Percentiles rank a stretch among this genome's conserved stretches.
Conservation (phyloP, 106 monocot species). For the Apostasia ramifera region DNA sequence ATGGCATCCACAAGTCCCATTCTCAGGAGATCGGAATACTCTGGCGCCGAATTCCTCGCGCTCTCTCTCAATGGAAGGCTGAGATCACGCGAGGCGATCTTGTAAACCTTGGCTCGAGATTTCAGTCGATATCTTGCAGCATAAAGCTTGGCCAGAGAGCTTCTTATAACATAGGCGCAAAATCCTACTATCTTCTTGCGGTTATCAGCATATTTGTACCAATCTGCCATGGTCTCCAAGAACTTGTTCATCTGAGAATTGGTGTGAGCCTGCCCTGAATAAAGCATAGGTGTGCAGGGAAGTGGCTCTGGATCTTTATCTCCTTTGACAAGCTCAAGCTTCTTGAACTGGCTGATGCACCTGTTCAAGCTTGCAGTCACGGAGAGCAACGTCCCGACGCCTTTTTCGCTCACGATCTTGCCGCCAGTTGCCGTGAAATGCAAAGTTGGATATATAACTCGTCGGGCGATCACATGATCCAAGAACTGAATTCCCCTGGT, state of each 20-base stretch:
- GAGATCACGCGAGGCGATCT: slow-evolving; percentile 71
- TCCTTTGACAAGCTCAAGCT: slow-evolving; percentile 84
- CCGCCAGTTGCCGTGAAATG: slow-evolving; percentile 76
- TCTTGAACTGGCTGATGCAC: slow-evolving; percentile 70
- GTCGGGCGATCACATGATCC: slow-evolving; percentile 75
- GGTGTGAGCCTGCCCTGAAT: slow-evolving; percentile 91
- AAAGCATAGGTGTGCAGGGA: slow-evolving; percentile 90
- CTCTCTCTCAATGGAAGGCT: slow-evolving; percentile 70
- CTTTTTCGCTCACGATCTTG: slow-evolving; percentile 75
- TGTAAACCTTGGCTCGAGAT: slow-evolving; percentile 95
- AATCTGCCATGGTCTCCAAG: slow-evolving; percentile 93
- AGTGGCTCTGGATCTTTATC: slow-evolving; percentile 90
- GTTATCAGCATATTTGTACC: slow-evolving; percentile 94
- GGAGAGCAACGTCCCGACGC: slow-evolving; percentile 82
- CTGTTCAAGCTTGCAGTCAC: slow-evolving; percentile 70
- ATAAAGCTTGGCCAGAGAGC: slow-evolving; percentile 92
- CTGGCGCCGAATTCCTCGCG: slow-evolving; percentile 60
- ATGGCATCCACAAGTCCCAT: slow-evolving; percentile 95
- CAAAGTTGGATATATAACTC: slow-evolving; percentile 81
- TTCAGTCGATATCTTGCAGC: slow-evolving; percentile 92
- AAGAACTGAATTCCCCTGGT: slow-evolving; percentile 91
- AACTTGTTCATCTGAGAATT: slow-evolving; percentile 99
- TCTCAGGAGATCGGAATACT: slow-evolving; percentile 89
- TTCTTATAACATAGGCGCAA: slow-evolving; percentile 90
- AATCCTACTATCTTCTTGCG: slow-evolving; percentile 93